A percentile compares a stretch with the other conserved stretches of the same genome.
Conservation (phyloP, 257 asterid genomes). For the Ilex asprella region DNA sequence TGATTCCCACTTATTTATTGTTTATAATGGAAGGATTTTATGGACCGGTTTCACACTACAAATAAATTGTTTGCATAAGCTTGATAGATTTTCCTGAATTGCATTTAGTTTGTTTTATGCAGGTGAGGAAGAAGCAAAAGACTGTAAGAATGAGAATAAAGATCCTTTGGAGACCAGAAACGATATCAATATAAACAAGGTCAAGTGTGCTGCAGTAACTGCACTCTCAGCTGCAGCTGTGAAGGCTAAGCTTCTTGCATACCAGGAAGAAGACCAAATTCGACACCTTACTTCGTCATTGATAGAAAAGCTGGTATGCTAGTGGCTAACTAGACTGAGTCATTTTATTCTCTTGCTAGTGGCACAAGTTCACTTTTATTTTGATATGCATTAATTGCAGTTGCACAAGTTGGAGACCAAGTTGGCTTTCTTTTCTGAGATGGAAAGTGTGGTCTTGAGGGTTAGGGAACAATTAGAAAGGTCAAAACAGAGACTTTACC, state of each 20-base stretch:
- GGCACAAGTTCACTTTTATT: neutral
- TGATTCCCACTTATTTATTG: no score
- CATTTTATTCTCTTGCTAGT: neutral
- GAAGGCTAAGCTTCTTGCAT: conserved; percentile 96
- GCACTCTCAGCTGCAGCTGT: conserved; percentile 94
- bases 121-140: conserved; percentile 36
- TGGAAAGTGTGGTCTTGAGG: conserved; percentile 70
- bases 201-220: conserved; percentile 71
- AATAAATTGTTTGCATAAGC: no score
- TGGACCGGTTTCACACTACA: no score
- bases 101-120: conserved; percentile 6
- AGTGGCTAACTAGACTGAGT: conserved; percentile 1
- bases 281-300: conserved; percentile 65
- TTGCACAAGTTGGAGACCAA: conserved; percentile 85
- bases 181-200: conserved; percentile 37
- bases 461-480: conserved; percentile 82
- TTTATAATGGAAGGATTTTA: no score
- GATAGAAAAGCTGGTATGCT: conserved; percentile 79
- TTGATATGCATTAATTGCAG: conserved; percentile 41
- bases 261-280: conserved; percentile 83
- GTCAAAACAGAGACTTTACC: conserved; percentile 83
- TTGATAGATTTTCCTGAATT: neutral
- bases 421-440: conserved; percentile 69
- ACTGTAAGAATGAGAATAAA: conserved; percentile 23
- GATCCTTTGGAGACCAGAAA: conserved; percentile 24